Percentiles rank a stretch among this genome's conserved stretches.
These are phyloP conservation scores for Fusarium sarcochroum DNA, from an alignment of 2,329 filamentous ascomycete species.

Conservation along the genomic window DNA sequence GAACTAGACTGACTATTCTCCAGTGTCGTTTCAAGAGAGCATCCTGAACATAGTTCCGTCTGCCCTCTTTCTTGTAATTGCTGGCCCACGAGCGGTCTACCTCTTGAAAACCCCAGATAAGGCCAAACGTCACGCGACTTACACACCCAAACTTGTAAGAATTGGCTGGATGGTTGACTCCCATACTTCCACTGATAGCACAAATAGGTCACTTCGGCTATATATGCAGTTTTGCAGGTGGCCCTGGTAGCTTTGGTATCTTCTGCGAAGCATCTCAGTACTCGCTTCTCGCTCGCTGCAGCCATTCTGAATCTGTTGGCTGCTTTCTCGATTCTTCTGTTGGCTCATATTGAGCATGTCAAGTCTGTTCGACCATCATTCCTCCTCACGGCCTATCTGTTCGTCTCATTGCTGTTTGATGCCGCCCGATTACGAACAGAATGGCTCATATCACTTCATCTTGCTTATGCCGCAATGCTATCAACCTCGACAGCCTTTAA, in stretches of 20 bases:
- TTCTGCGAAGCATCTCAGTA: conserved; percentile 45
- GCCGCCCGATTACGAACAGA: conserved; percentile 51
- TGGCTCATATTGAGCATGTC: conserved; percentile 52
- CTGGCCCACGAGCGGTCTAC: conserved; percentile 42
- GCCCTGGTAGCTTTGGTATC: conserved; percentile 47
- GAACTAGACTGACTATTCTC: conserved; percentile 11
- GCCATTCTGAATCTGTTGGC: conserved; percentile 49
- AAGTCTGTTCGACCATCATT: conserved; percentile 54
- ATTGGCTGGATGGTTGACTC: neutral
- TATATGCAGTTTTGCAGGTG: conserved; percentile 47
- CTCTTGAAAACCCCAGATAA: conserved; percentile 45
- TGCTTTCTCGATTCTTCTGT: conserved; percentile 46
- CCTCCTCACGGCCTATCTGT: conserved; percentile 49
- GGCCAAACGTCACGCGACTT: conserved; percentile 45
- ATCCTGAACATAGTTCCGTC: conserved; percentile 46
- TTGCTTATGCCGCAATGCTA: conserved; percentile 45
- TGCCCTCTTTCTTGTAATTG: conserved; percentile 45
- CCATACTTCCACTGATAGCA: neutral
- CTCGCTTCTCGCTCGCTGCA: conserved; percentile 49
- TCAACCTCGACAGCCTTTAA: conserved; percentile 45
- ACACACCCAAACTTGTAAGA: conserved; percentile 48
- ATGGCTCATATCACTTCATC: conserved; percentile 50
- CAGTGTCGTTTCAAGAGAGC: conserved; percentile 52
- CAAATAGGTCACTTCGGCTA: conserved; percentile 40
- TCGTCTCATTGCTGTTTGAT: conserved; percentile 52